A percentile compares a stretch with the other conserved stretches of the same genome.
These are phyloP conservation scores for Phytophthora hibernalis DNA, from an alignment of 352 stramenopile species.

Conservation along the genomic window DNA sequence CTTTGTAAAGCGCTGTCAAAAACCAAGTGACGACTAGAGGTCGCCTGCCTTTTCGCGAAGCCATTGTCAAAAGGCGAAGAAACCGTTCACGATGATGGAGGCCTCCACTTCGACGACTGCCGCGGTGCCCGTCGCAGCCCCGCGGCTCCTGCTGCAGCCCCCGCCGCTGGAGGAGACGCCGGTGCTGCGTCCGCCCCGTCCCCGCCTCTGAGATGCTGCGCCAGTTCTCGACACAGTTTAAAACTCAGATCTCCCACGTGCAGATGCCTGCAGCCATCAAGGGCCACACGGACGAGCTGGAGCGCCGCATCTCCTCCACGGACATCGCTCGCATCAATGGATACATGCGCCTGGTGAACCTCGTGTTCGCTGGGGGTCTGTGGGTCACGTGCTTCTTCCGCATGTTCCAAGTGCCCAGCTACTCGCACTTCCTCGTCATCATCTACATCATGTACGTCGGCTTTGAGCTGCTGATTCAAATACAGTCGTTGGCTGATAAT, in stretches of 20 bases:
- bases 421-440: constrained; percentile 87
- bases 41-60: constrained; percentile 9
- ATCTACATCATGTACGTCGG: constrained; percentile 82
- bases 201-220: constrained; percentile 28
- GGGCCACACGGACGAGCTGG: constrained; percentile 74
- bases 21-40: background rate
- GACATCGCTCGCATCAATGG: constrained; percentile 89
- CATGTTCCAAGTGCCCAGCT: constrained; percentile 77
- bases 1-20: constrained; percentile 14
- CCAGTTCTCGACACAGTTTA: constrained; percentile 42
- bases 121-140: constrained; percentile 2
- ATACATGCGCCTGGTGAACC: constrained; percentile 87
- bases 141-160: constrained; percentile 1
- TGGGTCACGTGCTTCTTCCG: constrained; percentile 80
- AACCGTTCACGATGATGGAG: constrained; percentile 42
- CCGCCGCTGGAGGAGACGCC: constrained; percentile 2
- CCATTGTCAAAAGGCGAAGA: constrained; percentile 25
- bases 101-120: constrained; percentile 34
- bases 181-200: background rate
- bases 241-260: constrained; percentile 52
- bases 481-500: background rate
- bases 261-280: constrained; percentile 74
- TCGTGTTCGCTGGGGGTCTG: constrained; percentile 66
- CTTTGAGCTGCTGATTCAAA: constrained; percentile 6
- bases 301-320: constrained; percentile 72